Conservation (phyloP, 2,329 filamentous ascomycete species). For the Pseudonectria foliicola region DNA sequence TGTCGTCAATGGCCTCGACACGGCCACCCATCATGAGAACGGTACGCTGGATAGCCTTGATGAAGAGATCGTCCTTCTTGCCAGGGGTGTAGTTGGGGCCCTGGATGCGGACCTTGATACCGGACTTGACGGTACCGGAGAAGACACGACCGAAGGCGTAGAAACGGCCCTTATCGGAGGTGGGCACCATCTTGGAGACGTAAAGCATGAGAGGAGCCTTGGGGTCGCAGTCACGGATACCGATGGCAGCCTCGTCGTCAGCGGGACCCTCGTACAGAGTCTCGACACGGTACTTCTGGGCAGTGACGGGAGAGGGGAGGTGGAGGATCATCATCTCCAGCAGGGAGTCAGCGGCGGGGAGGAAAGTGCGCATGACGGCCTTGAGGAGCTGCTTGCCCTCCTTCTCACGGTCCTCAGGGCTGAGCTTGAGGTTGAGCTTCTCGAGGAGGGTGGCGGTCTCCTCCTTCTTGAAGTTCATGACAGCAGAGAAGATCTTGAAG, state of each 20-base stretch:
- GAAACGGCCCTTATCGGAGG: constrained; percentile 99
- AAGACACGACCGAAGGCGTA: constrained; percentile 99
- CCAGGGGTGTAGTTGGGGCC: constrained; percentile 97
- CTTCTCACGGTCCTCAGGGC: constrained; percentile 77
- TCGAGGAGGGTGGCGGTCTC: constrained; percentile 75
- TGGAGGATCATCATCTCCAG: constrained; percentile 99
- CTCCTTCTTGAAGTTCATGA: constrained; percentile 99
- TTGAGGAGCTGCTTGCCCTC: constrained; percentile 98
- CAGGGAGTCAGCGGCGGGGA: constrained; percentile 94
- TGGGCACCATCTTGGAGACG: constrained; percentile 99
- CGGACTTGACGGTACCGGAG: constrained; percentile 93
- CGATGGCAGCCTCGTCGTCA: constrained; percentile 88
- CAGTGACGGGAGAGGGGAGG: constrained; percentile 89
- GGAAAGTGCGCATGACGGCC: constrained; percentile 97
- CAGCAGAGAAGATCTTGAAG: constrained; percentile 94
- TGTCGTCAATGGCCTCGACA: constrained; percentile 97
- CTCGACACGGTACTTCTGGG: constrained; percentile 96
- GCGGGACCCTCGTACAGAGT: constrained; percentile 96
- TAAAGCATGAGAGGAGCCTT: constrained; percentile 99
- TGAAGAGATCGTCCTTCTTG: constrained; percentile 97
- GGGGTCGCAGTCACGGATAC: constrained; percentile 97
- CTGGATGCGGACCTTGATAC: constrained; percentile 99
- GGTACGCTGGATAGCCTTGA: constrained; percentile 99
- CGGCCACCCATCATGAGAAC: constrained; percentile 99
- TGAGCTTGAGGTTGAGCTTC: constrained; percentile 94